Conservation (phyloP, 768 basidiomycete genomes). For the Russula compacta region DNA sequence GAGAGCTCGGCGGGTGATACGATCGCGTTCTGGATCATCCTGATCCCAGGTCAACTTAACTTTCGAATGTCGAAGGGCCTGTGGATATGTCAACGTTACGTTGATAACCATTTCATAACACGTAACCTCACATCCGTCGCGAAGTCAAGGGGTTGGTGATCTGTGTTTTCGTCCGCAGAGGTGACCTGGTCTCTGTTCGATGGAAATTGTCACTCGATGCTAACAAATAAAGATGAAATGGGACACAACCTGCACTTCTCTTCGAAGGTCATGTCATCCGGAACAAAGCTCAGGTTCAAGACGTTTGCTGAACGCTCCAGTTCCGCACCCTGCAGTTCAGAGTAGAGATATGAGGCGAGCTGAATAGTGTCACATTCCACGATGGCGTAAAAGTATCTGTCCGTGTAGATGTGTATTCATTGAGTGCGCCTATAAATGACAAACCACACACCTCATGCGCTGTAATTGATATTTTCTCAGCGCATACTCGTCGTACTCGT, state of each 20-base stretch:
- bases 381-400: constrained; percentile 91
- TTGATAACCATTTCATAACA: not conserved
- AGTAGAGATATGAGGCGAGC: constrained; percentile 70
- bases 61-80: constrained; percentile 97
- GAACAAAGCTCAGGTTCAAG: constrained; percentile 90
- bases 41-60: constrained; percentile 98
- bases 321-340: constrained; percentile 89
- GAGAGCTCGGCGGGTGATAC: constrained; percentile 68
- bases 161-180: constrained; percentile 41
- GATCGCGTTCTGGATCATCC: constrained; percentile 82
- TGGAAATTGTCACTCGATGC: not conserved
- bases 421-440: not conserved
- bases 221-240: not conserved
- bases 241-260: constrained; percentile 54
- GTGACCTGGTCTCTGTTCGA: constrained; percentile 71
- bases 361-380: constrained; percentile 76
- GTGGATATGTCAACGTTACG: not conserved
- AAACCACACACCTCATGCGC: constrained; percentile 61
- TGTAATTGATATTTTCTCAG: constrained; percentile 89
- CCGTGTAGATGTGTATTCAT: not conserved
- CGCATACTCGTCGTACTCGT: constrained; percentile 82
- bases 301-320: constrained; percentile 95
- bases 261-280: constrained; percentile 81
- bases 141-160: constrained; percentile 77
- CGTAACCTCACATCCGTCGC: constrained; percentile 70